Base-by-base conservation (phyloP, 257 asterid genomes). In the Leptodermis oblonga region DNA sequence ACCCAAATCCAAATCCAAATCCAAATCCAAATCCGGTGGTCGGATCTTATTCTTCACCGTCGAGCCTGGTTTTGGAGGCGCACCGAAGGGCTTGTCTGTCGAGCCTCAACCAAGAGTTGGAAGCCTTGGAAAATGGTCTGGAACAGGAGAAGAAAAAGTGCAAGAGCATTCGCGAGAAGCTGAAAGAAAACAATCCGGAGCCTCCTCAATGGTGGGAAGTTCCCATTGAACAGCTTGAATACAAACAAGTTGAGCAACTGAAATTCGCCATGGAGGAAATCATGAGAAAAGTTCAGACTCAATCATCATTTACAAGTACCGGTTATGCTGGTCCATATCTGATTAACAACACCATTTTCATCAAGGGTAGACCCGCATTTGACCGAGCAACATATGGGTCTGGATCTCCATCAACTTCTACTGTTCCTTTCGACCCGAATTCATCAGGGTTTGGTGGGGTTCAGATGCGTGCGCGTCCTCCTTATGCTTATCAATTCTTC, bases 51-150 rank as follows among this genome's bases (percentile, higher is more conserved):
- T n/a, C n/a, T n/a, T n/a, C n/a, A n/a, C n/a, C n/a, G n/a, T n/a
- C n/a, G n/a, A n/a, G 65, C 55, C 76, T 71, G 1, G 54, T 83
- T 22, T 45, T 85, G 6, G 85, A 85, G 74, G 87, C 88, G 65
- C n/a, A n/a, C n/a, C n/a, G n/a, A n/a, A n/a, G n/a, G n/a, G n/a
- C n/a, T n/a, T n/a, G n/a, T n/a, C n/a, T 85, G 43, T 82, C 80
- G 8, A 81, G 65, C 9, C 85, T 79, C 22, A 89, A 83, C 69
- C 12, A 71, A 26, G 81, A 85, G 62, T 82, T 88, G 37, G 74
- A 82, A 10, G 78, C 69, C 5, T 51, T 76, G 0, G 88, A 82
- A 55, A 54, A 51, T 41, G 1, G 75, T 49, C 20, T 88, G 39
- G 77, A 69, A 36, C 73, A 53, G 0, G 86, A 78, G 67, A 80